Evolutionary conservation across 306 rosid species (phyloP), one percentile per base, ranked within the genome.

Genomic region (Castanospermum australe): DNA sequence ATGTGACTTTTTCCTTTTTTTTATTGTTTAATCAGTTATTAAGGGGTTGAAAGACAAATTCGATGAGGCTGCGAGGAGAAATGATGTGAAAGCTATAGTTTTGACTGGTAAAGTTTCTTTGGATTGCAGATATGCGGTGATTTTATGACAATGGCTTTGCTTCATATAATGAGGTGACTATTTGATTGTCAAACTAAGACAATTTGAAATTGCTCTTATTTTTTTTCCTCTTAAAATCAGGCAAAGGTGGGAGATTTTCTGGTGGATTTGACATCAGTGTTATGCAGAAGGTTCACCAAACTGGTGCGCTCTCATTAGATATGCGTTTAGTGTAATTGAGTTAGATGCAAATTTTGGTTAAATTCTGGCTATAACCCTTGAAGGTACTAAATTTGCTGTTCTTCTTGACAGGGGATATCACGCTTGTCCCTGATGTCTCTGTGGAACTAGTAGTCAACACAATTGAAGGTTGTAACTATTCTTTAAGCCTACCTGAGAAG

Each of bases 201-300:
- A 67, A 61, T 5, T 48, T 78, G 39, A 9, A 57, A 60, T 71
- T 79, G 50, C 20, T 84, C n/a, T 48, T 41, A 62, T n/a, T 56
- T 20, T 76, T 61, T 20, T 69, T 54, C 5, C 24, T 5, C 8
- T 62, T 77, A 8, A 82, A 55, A 73, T 83, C 89, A 96, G 99
- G 98, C 76, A 84, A 86, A 78, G 93, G 94, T 77, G 94, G 98
- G 55, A 87, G 84, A 81, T 96, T 96, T 82, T 96, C 94, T 15
- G 99, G 92, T 65, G 99, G 99, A 7, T 93, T 96, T 74, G 99
- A 96, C 72, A 96, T 96, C 81, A 91, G 87, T 85, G 96, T 96
- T 79, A 90, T 96, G 73, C 90, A 83, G 89, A 90, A 79, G 84
- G 89, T 93, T 90, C 99, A 96, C 71, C 68, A 84, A 76, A 90